These are phyloP conservation scores for Lachnellula subtilissima DNA, from an alignment of 2,329 filamentous ascomycete species.

Conservation along the genomic window DNA sequence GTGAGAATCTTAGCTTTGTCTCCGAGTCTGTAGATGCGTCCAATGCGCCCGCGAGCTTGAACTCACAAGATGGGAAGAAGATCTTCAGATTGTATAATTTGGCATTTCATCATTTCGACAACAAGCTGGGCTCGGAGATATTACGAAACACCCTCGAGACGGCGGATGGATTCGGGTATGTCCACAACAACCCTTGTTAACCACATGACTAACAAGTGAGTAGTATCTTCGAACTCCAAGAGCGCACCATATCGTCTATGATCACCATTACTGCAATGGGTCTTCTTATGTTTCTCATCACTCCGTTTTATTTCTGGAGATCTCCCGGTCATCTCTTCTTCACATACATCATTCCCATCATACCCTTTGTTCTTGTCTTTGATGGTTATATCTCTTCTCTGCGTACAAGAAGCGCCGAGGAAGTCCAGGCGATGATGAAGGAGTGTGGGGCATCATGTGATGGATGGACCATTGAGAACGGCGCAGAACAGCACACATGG, in stretches of 20 bases:
- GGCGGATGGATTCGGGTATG: conserved; percentile 57
- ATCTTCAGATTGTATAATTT: conserved; percentile 69
- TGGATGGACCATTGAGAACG: conserved; percentile 39
- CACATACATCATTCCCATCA: conserved; percentile 60
- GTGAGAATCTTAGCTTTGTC: conserved; percentile 55
- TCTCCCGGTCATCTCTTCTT: conserved; percentile 49
- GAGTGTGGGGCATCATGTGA: conserved; percentile 41
- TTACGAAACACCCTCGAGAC: conserved; percentile 60
- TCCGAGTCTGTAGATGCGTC: conserved; percentile 60
- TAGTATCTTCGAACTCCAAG: conserved; percentile 69
- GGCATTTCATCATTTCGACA: conserved; percentile 73
- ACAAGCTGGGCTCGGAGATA: conserved; percentile 55
- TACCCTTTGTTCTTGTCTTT: conserved; percentile 63
- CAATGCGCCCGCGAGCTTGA: conserved; percentile 48
- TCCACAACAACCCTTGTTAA: background rate
- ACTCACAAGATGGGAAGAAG: conserved; percentile 40
- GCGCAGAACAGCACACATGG: conserved; percentile 41
- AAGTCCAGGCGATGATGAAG: conserved; percentile 57
- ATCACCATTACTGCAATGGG: conserved; percentile 50
- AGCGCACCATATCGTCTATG: conserved; percentile 52
- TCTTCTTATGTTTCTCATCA: conserved; percentile 45
- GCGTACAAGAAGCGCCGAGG: conserved; percentile 60
- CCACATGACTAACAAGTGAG: background rate
- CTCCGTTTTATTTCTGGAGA: conserved; percentile 44
- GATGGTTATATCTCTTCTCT: conserved; percentile 66